Evolutionary conservation across 495 filamentous ascomycete species (phyloP), one percentile per base, ranked within the genome.

Genomic region (Hypoxylon rickii): DNA sequence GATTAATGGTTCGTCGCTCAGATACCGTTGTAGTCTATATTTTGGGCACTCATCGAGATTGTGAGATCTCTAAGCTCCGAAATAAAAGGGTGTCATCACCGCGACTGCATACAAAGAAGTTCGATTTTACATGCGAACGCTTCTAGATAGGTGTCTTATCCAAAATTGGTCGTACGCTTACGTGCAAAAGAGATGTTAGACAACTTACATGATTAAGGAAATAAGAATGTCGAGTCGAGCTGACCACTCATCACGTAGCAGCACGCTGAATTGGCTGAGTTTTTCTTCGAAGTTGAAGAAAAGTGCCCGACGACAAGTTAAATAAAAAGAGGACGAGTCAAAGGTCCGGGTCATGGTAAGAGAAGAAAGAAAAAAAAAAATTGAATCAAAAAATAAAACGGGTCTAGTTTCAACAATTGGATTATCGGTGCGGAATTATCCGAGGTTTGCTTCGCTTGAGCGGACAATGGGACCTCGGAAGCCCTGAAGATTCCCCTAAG

Each of bases 1-100:
- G 33, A 55, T 46, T n/a, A n/a, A 54, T 43, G 49, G 18, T 44
- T 31, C 49, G 75, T 74, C 79, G 80, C 83, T 96, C 92, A 96
- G 92, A 96, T 96, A 96, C 92, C 92, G 92, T 96, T 95, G 92
- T 96, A 96, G 92, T 96, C 90, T 88, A 80, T 83, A 70, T 83
- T 82, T n/a, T 73, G 74, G 76, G 79, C 83, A 76, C 79, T 81
- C 91, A 96, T 78, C 66, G 88, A 83, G 82, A 78, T 75, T 84
- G 77, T 83, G 85, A 90, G 88, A 85, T 87, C 83, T 80, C 82
- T 85, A 78, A 75, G 79, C 71, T 70, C 71, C 76, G 72, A 72
- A 68, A 61, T 73, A 67, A 17, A 49, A 67, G 44, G 63, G 67
- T 79, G 77, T 87, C 85, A 86, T 86, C 85, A 85, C 61, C 70